Conservation (phyloP, 2,329 filamentous ascomycete species). For the Penicillium fuscoglaucum region DNA sequence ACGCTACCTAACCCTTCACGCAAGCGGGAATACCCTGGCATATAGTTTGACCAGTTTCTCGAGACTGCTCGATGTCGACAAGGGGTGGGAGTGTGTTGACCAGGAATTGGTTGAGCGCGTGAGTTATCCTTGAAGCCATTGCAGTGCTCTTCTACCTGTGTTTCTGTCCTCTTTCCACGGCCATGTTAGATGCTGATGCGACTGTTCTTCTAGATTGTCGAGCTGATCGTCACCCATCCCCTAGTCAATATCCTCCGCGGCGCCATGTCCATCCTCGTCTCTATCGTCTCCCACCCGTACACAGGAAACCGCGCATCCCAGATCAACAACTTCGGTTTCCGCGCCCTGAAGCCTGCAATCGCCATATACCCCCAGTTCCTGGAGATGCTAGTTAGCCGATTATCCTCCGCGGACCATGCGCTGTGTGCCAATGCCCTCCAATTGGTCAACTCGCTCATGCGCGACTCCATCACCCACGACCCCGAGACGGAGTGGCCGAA, state of each 20-base stretch:
- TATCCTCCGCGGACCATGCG: conserved; percentile 92
- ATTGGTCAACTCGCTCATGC: conserved; percentile 91
- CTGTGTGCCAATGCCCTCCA: conserved; percentile 94
- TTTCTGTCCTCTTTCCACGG: not conserved
- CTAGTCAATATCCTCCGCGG: conserved; percentile 96
- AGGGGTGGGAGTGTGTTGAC: conserved; percentile 80
- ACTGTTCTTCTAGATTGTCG: conserved; percentile 63
- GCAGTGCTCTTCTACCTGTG: not conserved
- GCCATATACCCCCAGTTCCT: conserved; percentile 91
- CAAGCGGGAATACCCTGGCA: conserved; percentile 89
- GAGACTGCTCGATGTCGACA: conserved; percentile 88
- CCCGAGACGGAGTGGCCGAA: conserved; percentile 85
- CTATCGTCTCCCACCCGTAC: conserved; percentile 84
- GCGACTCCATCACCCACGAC: conserved; percentile 81
- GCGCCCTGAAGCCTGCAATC: conserved; percentile 86
- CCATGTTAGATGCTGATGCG: conserved; percentile 2
- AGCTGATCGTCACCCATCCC: conserved; percentile 90
- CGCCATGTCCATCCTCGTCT: conserved; percentile 94
- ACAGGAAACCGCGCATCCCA: conserved; percentile 51
- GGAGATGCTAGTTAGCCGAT: conserved; percentile 85
- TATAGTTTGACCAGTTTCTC: conserved; percentile 90
- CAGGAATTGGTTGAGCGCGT: conserved; percentile 60
- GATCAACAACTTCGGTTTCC: conserved; percentile 76
- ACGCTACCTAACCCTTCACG: conserved; percentile 77
- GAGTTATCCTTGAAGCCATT: conserved; percentile 27